Percentiles rank a stretch among this genome's conserved stretches.
phyloP scores from a whole-genome alignment of 2,329 filamentous ascomycete species.

The Coniella lustricola region DNA sequence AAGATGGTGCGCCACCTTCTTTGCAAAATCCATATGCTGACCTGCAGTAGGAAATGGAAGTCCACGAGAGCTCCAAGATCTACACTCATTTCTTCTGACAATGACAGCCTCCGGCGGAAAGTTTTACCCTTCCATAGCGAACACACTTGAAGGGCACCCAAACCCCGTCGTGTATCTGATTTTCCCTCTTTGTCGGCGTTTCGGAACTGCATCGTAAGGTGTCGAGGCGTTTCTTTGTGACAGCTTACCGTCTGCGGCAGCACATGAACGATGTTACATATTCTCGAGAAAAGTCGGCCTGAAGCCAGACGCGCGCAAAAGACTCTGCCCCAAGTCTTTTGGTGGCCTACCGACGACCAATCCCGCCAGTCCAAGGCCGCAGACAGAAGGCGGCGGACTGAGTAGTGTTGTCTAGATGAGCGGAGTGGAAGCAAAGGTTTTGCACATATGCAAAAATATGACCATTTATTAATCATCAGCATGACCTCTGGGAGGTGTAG shows the following conservation, averaged over 20 bases:
- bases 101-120: conserved; percentile 22
- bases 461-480: conserved; percentile 18
- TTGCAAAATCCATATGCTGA: conserved; percentile 33
- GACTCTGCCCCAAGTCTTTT: background rate
- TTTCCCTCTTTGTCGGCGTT: conserved; percentile 34
- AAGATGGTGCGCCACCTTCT: background rate
- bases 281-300: conserved; percentile 10
- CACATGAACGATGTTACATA: conserved; percentile 11
- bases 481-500: conserved; percentile 15
- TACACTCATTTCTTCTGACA: conserved; percentile 99
- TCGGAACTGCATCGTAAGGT: conserved; percentile 22
- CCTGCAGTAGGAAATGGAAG: conserved; percentile 83
- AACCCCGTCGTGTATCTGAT: conserved; percentile 42
- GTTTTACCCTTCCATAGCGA: conserved; percentile 6
- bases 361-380: background rate
- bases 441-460: conserved; percentile 3
- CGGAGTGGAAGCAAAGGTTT: conserved; percentile 2
- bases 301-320: background rate
- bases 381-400: background rate
- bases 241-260: conserved; percentile 1
- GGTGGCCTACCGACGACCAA: conserved; percentile 1
- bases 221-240: conserved; percentile 21
- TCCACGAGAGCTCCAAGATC: conserved; percentile 96
- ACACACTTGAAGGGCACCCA: conserved; percentile 5
- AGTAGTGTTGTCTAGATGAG: background rate